Evolutionary conservation across 352 stramenopile genomes (phyloP), one percentile per base, ranked within the genome.

Genomic region (Phytophthora foliorum): DNA sequence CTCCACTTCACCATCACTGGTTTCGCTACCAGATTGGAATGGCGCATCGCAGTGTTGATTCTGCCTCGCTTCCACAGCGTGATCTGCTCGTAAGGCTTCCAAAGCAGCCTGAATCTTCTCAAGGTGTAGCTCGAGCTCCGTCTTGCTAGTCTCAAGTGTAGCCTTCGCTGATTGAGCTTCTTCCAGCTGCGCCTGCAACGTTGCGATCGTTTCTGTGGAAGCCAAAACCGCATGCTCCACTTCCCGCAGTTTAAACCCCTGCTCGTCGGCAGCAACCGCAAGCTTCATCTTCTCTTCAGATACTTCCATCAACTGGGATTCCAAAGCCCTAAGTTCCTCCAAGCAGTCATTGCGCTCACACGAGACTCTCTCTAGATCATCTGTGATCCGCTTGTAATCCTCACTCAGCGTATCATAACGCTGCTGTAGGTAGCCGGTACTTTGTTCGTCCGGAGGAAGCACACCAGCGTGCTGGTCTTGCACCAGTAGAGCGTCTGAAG

Each of bases 221-320:
- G 60, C 66, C 19, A 34, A 58, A 6, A 38, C 54, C 6, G 14
- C 27, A 49, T 62, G 44, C 52, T 74, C 44, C 21, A 44, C 31
- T 50, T 79, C 58, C 16, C 67, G 62, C 29, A 77, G 29, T 27
- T 62, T 70, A 0, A 34, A 29, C 22, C 64, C 55, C 16, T 67
- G 53, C 38, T 65, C 64, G 14, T 74, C 65, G 1, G 32, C 49
- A 16, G 69, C 21, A 25, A 74, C 22, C 13, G 58, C 29, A 31
- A 74, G 58, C 34, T 69, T 69, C 70, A 81, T 72, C 55, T 84
- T 89, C 42, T 86, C 78, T 49, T 82, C 50, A 4, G 80, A 86
- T 48, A 83, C 66, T 63, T 82, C 59, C 78, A 87, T 87, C 51
- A 89, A 48, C 50, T 87, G 76, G 8, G 59, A 54, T 61, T 86